Base-by-base conservation (phyloP, 805 yeast genomes). In the Torulaspora gathmanii region DNA sequence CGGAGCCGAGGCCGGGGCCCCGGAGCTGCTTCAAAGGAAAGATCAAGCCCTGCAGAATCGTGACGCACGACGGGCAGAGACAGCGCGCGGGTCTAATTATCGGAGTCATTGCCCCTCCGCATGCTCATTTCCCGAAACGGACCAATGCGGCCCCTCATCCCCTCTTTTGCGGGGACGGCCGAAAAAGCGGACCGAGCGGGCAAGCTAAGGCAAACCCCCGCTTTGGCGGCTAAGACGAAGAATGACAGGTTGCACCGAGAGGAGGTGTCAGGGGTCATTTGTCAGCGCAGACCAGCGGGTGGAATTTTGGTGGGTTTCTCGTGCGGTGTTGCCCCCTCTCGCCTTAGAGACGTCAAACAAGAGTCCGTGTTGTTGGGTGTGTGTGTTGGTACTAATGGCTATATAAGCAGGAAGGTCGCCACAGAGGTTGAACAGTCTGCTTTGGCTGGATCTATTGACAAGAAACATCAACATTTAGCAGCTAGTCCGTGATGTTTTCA, bases 401-500 rank as follows among this genome's bases (percentile, higher is more conserved):
- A 31, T 31, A 31, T 31, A 31, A 31, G 16, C 22, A 10, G 25
- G 25, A 10, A 22, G 25, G 3, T 22, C 25, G 25, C 8, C 10
- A 22, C 10, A 22, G 4, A 22, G n/a, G n/a, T n/a, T n/a, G n/a
- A n/a, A n/a, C n/a, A n/a, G n/a, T n/a, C n/a, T 22, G 25, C 10
- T 2, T 22, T 22, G 6, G 25, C 25, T 4, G 8, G 25, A 10
- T 22, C 25, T 22, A 2, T 6, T 22, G 8, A 22, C 2, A 5
- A 22, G 8, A 22, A 22, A 3, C 25, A 22, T 22, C 25, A 22
- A 22, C 25, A 22, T 22, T 22, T 4, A 22, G 17, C 12, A 15
- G 20, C 20, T 34, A 34, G 13, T 9, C 23, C 12, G 29, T 9
- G 11, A 46, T 46, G 50, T 46, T 46, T 36, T 33, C 50, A 10